Conservation (phyloP, 2,329 filamentous ascomycete genomes). For the Dryadomyces quercus-mongolicae region DNA sequence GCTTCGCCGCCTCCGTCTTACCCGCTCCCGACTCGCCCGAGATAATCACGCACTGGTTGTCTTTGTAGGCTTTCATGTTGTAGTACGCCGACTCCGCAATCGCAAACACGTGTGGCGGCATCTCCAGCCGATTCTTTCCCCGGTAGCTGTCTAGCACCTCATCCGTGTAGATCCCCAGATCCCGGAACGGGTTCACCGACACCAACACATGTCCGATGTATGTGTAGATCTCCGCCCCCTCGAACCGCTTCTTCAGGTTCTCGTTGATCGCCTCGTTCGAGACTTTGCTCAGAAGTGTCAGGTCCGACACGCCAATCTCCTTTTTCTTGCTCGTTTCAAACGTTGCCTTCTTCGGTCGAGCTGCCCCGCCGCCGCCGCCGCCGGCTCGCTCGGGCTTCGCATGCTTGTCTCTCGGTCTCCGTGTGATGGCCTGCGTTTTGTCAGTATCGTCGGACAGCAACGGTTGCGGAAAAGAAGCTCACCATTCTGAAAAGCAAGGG, state of each 20-base stretch:
- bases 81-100: constrained; percentile 96
- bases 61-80: constrained; percentile 99
- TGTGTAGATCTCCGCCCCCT: constrained; percentile 96
- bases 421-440: constrained; percentile 31
- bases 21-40: constrained; percentile 96
- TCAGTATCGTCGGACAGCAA: not conserved
- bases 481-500: not conserved
- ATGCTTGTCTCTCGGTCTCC: constrained; percentile 35
- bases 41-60: constrained; percentile 99
- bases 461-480: not conserved
- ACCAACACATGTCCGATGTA: constrained; percentile 99
- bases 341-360: constrained; percentile 85
- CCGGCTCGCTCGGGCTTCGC: constrained; percentile 28
- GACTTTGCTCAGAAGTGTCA: constrained; percentile 95
- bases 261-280: constrained; percentile 99
- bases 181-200: constrained; percentile 95
- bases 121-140: constrained; percentile 92
- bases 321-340: constrained; percentile 98
- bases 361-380: constrained; percentile 26
- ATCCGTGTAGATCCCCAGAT: constrained; percentile 96
- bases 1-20: constrained; percentile 97
- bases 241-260: constrained; percentile 95
- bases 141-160: constrained; percentile 85
- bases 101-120: constrained; percentile 91
- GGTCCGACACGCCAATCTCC: constrained; percentile 95